Percentiles rank a stretch among this genome's conserved stretches.
Evolutionary conservation across 805 yeast genomes (phyloP).

Genomic region (Yamadazyma olivae): DNA sequence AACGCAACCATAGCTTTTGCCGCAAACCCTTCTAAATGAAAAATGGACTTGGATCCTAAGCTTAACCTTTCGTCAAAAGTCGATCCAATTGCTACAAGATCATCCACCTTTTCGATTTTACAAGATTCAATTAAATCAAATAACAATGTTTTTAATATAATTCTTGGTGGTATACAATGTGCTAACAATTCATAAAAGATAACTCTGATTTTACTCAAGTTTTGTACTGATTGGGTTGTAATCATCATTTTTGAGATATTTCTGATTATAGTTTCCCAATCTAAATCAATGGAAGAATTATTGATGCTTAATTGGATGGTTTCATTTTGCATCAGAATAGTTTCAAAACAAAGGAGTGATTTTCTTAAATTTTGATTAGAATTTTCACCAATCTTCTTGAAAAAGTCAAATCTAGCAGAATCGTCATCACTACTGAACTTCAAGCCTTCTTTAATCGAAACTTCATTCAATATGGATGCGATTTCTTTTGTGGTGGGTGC

Average conservation of each 20-base stretch:
- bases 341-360: constrained; percentile 76
- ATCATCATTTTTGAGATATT: constrained; percentile 60
- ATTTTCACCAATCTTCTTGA: constrained; percentile 50
- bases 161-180: constrained; percentile 89
- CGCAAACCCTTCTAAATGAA: constrained; percentile 91
- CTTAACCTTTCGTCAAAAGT: constrained; percentile 81
- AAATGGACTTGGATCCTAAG: constrained; percentile 83
- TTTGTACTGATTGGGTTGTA: constrained; percentile 62
- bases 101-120: constrained; percentile 28
- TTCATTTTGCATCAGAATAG: constrained; percentile 71
- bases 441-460: constrained; percentile 57
- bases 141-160: constrained; percentile 61
- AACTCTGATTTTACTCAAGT: constrained; percentile 58
- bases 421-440: constrained; percentile 33
- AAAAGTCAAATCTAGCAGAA: constrained; percentile 28
- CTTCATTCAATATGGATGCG: constrained; percentile 47
- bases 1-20: constrained; percentile 79
- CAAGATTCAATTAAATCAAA: constrained; percentile 40
- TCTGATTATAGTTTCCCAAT: constrained; percentile 83
- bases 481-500: constrained; percentile 70
- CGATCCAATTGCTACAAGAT: constrained; percentile 59
- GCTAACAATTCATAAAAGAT: constrained; percentile 79
- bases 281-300: constrained; percentile 60
- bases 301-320: constrained; percentile 36
- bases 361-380: constrained; percentile 74